Evolutionary conservation across 169 alveolate species (phyloP).

Genomic region (Plasmodium ovale): DNA sequence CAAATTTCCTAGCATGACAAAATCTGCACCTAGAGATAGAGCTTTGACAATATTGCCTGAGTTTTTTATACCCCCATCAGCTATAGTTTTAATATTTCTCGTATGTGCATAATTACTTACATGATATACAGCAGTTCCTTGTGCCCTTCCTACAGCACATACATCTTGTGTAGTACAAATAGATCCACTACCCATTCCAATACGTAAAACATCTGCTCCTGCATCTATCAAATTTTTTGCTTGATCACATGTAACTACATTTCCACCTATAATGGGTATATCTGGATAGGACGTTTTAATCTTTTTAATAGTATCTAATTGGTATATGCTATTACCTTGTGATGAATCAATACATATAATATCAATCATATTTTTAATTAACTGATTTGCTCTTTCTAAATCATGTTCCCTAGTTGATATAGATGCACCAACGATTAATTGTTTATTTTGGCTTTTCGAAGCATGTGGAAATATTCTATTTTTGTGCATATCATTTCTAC

Average conservation of each 20-base stretch:
- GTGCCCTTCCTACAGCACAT: slow-evolving; percentile 93
- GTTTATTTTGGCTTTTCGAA: slow-evolving; percentile 90
- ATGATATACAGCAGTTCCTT: slow-evolving; percentile 94
- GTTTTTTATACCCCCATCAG: slow-evolving; percentile 96
- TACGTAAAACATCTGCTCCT: slow-evolving; percentile 92
- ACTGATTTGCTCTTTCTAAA: slow-evolving; percentile 79
- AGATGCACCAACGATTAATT: slow-evolving; percentile 92
- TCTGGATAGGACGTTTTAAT: slow-evolving; percentile 89
- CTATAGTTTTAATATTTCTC: slow-evolving; percentile 90
- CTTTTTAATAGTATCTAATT: slow-evolving; percentile 89
- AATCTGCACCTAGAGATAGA: slow-evolving; percentile 93
- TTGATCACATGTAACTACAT: slow-evolving; percentile 93
- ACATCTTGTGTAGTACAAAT: slow-evolving; percentile 95
- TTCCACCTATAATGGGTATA: slow-evolving; percentile 93
- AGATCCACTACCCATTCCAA: slow-evolving; percentile 97
- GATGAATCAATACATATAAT: slow-evolving; percentile 93
- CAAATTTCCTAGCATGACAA: slow-evolving; percentile 93
- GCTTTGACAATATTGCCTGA: slow-evolving; percentile 96
- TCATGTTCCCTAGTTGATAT: slow-evolving; percentile 82
- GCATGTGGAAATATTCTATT: slow-evolving; percentile 90
- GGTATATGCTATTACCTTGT: slow-evolving; percentile 94
- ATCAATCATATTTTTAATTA: slow-evolving; percentile 84
- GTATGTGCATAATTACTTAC: slow-evolving; percentile 90
- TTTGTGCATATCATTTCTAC: slow-evolving; percentile 91
- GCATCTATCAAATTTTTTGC: slow-evolving; percentile 90